Base-by-base conservation (phyloP, 2,329 filamentous ascomycete species). In the Colletotrichum brevisporum region DNA sequence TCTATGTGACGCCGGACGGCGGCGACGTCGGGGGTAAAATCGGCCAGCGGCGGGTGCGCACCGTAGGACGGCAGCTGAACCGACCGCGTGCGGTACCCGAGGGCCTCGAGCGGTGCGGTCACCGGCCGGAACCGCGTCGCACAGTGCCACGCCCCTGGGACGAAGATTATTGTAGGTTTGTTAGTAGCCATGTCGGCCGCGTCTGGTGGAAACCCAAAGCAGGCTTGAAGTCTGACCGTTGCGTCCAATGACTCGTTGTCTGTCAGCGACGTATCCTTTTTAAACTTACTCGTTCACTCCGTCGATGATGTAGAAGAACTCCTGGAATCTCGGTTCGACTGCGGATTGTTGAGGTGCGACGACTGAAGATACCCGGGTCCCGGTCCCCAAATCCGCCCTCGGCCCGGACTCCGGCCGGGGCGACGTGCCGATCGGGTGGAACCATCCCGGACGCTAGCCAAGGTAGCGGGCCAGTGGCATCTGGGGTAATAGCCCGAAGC, bases 91-190 rank as follows among this genome's bases (percentile, higher is more conserved):
- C 26, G 21, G 24, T 63, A 56, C 2, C 26, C 64, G 31, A 63
- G 58, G 26, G 64, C 52, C 13, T 63, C 58, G 8, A 67, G 64
- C 16, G 21, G 51, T 4, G 58, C 43, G 12, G 64, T 57, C n/a
- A 63, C 64, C 6, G 64, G 58, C 36, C 24, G n/a, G 5, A 56
- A 63, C n/a, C 24, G 45, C 18, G 45, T 62, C 9, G 57, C 51
- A 13, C 58, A 51, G 64, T 87, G 85, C 84, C 85, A 86, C 27
- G 83, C 78, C 5, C 85, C 85, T 2, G 79, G 84, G 1, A 88
- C 77, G 21, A 87, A 79, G 63, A 88, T 67, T 0, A 87, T 59
- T 1, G 74, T 77, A 6, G 75, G 75, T n/a, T 55, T 36, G 8
- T 36, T 56, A 47, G 31, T 13, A 16, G 58, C 13, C 58, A 67